Base-by-base conservation (phyloP, 352 stramenopile genomes). In the Pythium volutum region DNA sequence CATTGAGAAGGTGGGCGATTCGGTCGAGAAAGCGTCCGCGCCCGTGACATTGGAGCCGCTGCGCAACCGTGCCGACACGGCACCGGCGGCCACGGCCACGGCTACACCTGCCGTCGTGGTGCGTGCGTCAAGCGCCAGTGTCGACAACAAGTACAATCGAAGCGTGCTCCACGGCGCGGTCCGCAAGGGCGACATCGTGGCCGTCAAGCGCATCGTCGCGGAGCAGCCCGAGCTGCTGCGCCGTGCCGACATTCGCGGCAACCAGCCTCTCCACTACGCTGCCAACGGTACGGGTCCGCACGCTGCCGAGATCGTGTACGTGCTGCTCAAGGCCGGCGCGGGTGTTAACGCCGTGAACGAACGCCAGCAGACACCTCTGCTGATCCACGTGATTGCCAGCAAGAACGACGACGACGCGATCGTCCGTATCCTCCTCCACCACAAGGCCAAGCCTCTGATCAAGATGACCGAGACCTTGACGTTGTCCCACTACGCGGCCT, bases 261-360 rank as follows among this genome's bases (percentile, higher is more conserved):
- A 87, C 59, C 75, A 79, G 42, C 74, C 77, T n/a, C 61, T 87
- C 42, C 77, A 87, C 51, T 87, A 87, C 52, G 77, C 77, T 1
- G 75, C 72, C 23, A 81, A 75, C 43, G 64, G 65, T 4, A 67
- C 55, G n/a, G 69, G 68, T 20, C 62, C 66, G 3, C 60, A 81
- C 25, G 63, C 67, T 38, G 55, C 56, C 11, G 65, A 73, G n/a
- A 69, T 80, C 10, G 59, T 79, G 26, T 80, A 79, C 57, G 62
- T 71, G 60, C 62, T 87, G 58, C 64, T 87, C 26, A 76, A 75
- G 42, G 75, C 74, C 22, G 75, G 75, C 9, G 74, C 77, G 36
- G 70, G 73, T 25, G 72, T 79, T 22, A 87, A 87, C 61, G 74
- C 74, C 9, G 27, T 69, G 16, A 87, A 87, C 53, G 68, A 75